Percentiles rank a stretch among this genome's conserved stretches.
phyloP scores from a whole-genome alignment of 371 early-diverging fungal genomes.

The Sporodiniella umbellata region DNA sequence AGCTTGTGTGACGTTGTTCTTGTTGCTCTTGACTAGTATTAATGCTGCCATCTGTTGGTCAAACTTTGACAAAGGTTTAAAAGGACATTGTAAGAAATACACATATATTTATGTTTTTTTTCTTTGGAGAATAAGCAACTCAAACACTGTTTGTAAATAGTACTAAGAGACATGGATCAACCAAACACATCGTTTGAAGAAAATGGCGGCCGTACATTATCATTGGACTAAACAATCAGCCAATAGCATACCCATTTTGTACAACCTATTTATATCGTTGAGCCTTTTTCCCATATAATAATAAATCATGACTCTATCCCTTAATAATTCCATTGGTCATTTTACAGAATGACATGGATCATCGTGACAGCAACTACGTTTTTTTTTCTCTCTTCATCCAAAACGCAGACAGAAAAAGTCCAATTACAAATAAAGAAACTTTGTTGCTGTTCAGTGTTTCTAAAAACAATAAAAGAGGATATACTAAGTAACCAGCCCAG shows the following conservation, averaged over 20 bases:
- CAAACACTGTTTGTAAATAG: not conserved
- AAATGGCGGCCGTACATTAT: constrained; percentile 14
- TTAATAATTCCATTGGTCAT: no score
- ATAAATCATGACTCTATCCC: not conserved
- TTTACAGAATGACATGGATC: no score
- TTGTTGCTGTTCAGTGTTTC: no score
- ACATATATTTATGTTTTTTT: not conserved
- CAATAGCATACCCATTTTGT: constrained; percentile 1
- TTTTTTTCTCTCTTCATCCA: no score
- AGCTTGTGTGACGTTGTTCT: constrained; percentile 62
- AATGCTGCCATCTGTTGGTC: constrained; percentile 70
- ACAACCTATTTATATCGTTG: constrained; percentile 4
- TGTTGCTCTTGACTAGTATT: constrained; percentile 64
- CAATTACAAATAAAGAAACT: no score
- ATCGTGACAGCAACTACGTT: no score
- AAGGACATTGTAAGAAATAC: constrained; percentile 46
- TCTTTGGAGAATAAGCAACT: not conserved
- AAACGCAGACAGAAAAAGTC: no score
- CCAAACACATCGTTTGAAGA: constrained; percentile 3
- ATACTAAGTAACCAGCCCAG: no score
- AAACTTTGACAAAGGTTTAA: constrained; percentile 87
- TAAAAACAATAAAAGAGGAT: no score
- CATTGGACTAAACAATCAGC: constrained; percentile 18
- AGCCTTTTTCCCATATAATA: no score
- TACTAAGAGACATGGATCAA: constrained; percentile 5